Evolutionary conservation across 306 rosid genomes (phyloP).

Genomic region (Fragaria vesca): DNA sequence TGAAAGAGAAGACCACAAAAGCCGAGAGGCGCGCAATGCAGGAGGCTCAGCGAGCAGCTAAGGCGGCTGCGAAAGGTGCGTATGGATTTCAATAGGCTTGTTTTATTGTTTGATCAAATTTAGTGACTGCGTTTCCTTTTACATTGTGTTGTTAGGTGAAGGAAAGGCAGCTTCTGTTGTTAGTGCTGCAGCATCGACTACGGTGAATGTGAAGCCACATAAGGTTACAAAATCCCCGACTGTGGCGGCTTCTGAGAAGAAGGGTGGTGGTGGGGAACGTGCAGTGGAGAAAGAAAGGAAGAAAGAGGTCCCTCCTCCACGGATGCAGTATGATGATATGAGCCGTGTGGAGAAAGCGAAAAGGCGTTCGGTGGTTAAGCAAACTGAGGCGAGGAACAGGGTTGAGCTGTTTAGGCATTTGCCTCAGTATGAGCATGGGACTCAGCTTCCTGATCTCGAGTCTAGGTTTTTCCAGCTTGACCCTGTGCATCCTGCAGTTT

Average conservation of each 20-base stretch:
- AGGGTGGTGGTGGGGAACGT: slow-evolving; percentile 46
- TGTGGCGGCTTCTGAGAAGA: slow-evolving; percentile 50
- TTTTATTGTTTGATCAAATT: neutral
- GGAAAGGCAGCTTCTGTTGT: slow-evolving; percentile 43
- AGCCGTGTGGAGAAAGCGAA: slow-evolving; percentile 74
- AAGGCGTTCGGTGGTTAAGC: slow-evolving; percentile 64
- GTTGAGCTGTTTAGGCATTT: slow-evolving; percentile 87
- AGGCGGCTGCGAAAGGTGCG: slow-evolving; percentile 74
- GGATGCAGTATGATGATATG: slow-evolving; percentile 76
- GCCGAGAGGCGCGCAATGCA: slow-evolving; percentile 88
- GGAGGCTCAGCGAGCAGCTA: slow-evolving; percentile 88
- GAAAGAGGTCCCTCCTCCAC: slow-evolving; percentile 79
- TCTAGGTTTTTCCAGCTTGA: slow-evolving; percentile 68
- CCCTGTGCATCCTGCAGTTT: slow-evolving; percentile 75
- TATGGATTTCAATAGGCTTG: neutral
- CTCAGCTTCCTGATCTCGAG: slow-evolving; percentile 71
- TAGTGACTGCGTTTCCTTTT: neutral
- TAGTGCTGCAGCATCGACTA: slow-evolving; percentile 28
- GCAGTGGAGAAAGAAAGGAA: slow-evolving; percentile 69
- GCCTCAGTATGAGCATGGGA: slow-evolving; percentile 85
- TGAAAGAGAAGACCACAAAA: slow-evolving; percentile 63
- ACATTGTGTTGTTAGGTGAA: slow-evolving; percentile 40
- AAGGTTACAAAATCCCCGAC: slow-evolving; percentile 39
- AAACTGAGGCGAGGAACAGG: slow-evolving; percentile 80
- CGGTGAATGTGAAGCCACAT: slow-evolving; percentile 23